Evolutionary conservation across 2,329 filamentous ascomycete species (phyloP).

Genomic region (Sclerotinia spermophila): DNA sequence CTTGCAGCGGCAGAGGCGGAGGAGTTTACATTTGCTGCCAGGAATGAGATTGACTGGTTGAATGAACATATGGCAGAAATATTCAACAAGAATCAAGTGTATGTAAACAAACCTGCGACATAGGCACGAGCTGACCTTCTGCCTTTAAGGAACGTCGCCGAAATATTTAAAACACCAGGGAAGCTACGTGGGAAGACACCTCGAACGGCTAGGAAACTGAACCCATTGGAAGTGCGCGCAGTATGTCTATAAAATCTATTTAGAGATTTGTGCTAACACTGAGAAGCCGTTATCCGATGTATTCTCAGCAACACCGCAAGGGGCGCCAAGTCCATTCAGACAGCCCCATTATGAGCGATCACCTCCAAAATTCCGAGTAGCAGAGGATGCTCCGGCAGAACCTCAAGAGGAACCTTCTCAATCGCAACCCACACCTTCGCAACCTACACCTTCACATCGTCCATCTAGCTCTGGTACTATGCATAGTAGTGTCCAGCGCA

Average conservation of each 20-base stretch:
- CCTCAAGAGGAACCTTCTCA: constrained; percentile 11
- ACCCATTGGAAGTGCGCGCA: constrained; percentile 55
- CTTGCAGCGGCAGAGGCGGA: constrained; percentile 80
- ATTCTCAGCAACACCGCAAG: constrained; percentile 54
- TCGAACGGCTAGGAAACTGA: constrained; percentile 62
- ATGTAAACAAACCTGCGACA: constrained; percentile 43
- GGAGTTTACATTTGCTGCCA: constrained; percentile 87
- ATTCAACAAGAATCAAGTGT: constrained; percentile 84
- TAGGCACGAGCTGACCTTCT: constrained; percentile 21
- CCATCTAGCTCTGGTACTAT: constrained; percentile 9
- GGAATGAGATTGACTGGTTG: constrained; percentile 95
- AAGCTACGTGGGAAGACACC: constrained; percentile 81
- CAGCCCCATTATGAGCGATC: constrained; percentile 37
- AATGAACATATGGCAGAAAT: constrained; percentile 98
- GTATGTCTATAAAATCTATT: constrained; percentile 46
- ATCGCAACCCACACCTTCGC: background rate
- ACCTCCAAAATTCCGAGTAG: constrained; percentile 54
- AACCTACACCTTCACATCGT: background rate
- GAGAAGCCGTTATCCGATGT: constrained; percentile 56
- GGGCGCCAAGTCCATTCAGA: constrained; percentile 42
- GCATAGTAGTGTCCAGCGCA: constrained; percentile 24
- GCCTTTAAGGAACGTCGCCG: constrained; percentile 70
- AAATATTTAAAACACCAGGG: constrained; percentile 93
- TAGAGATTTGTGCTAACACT: constrained; percentile 26
- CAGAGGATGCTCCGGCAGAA: constrained; percentile 46